These are phyloP conservation scores for Thermomucor indicae-seudaticae DNA, from an alignment of 371 early-diverging fungal species.

Conservation along the genomic window DNA sequence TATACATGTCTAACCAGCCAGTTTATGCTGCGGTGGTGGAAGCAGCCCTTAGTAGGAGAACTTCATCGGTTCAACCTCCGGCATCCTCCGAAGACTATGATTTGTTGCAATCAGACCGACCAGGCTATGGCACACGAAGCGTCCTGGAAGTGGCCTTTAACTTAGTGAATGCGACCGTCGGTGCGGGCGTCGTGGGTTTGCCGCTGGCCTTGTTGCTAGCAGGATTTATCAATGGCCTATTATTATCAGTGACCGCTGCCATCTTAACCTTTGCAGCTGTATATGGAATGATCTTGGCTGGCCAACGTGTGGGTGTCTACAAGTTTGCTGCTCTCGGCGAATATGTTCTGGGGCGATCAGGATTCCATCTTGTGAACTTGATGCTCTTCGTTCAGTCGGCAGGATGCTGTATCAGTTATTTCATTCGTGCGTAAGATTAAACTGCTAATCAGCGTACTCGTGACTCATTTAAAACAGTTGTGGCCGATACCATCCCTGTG, in stretches of 20 bases:
- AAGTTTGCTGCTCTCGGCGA: conserved; percentile 50
- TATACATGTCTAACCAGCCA: too few species aligned
- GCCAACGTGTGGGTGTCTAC: conserved; percentile 37
- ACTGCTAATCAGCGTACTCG: not conserved
- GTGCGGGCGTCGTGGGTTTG: conserved; percentile 59
- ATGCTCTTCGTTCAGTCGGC: conserved; percentile 48
- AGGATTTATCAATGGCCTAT: conserved; percentile 52
- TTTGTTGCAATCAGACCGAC: conserved; percentile 25
- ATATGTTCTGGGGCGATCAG: conserved; percentile 43
- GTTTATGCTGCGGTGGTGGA: too few species aligned
- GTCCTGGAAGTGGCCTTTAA: conserved; percentile 43
- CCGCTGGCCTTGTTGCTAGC: conserved; percentile 50
- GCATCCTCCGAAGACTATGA: conserved; percentile 16
- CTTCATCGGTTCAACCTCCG: too few species aligned
- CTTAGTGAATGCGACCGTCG: conserved; percentile 58
- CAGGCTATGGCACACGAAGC: conserved; percentile 38
- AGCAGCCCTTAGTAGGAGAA: too few species aligned
- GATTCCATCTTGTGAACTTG: conserved; percentile 44
- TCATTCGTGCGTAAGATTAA: conserved; percentile 24
- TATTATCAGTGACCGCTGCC: conserved; percentile 41
- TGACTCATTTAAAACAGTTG: conserved; percentile 22
- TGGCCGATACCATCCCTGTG: conserved; percentile 59
- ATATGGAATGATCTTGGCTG: conserved; percentile 45
- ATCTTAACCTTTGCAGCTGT: conserved; percentile 41
- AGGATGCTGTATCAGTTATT: conserved; percentile 52